These are phyloP conservation scores for Pogostemon cablin DNA, from an alignment of 257 asterid species.

Conservation along the genomic window DNA sequence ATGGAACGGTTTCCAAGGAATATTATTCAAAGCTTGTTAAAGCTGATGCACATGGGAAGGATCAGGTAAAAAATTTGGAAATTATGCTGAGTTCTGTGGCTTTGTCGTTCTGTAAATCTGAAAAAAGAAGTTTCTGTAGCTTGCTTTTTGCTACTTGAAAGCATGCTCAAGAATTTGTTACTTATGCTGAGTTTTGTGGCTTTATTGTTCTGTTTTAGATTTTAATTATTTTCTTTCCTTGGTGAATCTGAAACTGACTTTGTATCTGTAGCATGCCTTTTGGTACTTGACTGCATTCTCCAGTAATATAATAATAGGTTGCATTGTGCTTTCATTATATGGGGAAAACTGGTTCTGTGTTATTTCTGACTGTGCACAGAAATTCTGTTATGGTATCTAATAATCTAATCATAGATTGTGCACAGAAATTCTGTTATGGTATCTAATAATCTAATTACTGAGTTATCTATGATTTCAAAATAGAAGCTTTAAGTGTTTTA, in stretches of 20 bases:
- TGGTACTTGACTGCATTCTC: too few species aligned
- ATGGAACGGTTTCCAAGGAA: conserved; percentile 65
- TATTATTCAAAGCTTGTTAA: conserved; percentile 93
- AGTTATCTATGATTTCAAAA: background rate
- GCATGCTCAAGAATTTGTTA: background rate
- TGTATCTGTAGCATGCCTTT: too few species aligned
- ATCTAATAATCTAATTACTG: background rate
- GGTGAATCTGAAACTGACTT: too few species aligned
- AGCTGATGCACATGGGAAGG: conserved; percentile 94
- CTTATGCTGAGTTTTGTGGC: too few species aligned
- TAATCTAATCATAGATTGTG: background rate
- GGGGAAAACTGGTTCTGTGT: background rate
- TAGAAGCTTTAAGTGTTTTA: background rate
- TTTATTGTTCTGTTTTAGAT: too few species aligned
- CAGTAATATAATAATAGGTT: too few species aligned
- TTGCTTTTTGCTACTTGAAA: background rate
- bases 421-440: conserved; percentile 1
- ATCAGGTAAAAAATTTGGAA: conserved; percentile 63
- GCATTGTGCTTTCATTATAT: too few species aligned
- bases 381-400: background rate
- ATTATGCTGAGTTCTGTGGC: conserved; percentile 18
- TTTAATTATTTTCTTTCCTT: too few species aligned
- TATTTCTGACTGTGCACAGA: background rate
- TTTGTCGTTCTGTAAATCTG: conserved; percentile 20
- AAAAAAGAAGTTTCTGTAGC: conserved; percentile 9